Evolutionary conservation across 176 grass and related monocot genomes (phyloP), one percentile per base, ranked within the genome.

Genomic region (Triticum turgidum): DNA sequence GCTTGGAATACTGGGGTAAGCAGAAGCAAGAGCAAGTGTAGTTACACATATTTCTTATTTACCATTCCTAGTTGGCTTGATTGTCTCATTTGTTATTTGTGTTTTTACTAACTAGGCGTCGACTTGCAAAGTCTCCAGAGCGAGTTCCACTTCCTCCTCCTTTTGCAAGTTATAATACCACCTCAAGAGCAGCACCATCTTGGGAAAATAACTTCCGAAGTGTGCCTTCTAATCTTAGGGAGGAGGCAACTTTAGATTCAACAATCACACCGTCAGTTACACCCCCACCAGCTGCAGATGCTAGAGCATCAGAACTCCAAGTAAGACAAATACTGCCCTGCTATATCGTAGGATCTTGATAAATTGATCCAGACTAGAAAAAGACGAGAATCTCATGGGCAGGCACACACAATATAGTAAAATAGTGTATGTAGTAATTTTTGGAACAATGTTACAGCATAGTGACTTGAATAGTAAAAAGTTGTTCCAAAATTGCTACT

Each of bases 141-240:
- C 91, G 93, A 61, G 82, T 90, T 84, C 85, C 93, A 77, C 90
- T 95, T 79, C 96, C 96, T 83, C 96, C 93, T 76, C 90, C 93
- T 24, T 74, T 92, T 71, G 83, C 88, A 82, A 87, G 88, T 78
- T 92, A 87, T 58, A 72, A 27, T 77, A 41, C 69, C 62, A 77
- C 75, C 73, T 77, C 83, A 77, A 80, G 80, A 30, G 75, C 80
- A 76, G 84, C 64, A 73, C 73, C 75, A 78, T 87, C 82, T 76
- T 25, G 21, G 82, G 87, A 83, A 59, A 92, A 80, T 65, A 80
- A 68, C 80, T 69, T 82, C 78, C 80, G 25, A 65, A 92, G 56
- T 41, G 65, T 85, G 69, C 88, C 83, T 84, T 85, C 86, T 84
- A 65, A 72, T 78, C 78, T 77, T 38, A 83, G 71, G 56, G 84